phyloP scores from a whole-genome alignment of 2,329 filamentous ascomycete genomes.

The Myotisia sp. region DNA sequence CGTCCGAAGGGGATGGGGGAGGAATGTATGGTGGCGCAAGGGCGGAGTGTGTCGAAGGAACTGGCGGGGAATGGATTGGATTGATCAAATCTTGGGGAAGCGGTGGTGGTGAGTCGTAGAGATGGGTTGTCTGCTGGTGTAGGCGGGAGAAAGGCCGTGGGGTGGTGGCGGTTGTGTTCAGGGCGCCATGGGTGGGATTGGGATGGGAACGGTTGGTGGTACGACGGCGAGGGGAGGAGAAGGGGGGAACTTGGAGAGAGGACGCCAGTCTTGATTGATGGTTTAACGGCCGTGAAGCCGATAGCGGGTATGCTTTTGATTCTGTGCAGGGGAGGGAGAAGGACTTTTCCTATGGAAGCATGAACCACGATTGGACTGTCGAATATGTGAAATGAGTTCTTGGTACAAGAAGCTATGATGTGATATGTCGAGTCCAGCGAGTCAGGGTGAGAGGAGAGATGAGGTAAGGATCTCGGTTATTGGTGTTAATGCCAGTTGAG shows the following conservation, averaged over 20 bases:
- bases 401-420: too few species aligned
- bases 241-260: conserved; percentile 6
- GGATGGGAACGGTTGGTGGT: conserved; percentile 3
- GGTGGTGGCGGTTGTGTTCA: conserved; percentile 2
- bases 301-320: too few species aligned
- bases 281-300: conserved; percentile 1
- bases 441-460: too few species aligned
- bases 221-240: conserved; percentile 5
- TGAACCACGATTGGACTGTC: too few species aligned
- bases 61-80: conserved; percentile 3
- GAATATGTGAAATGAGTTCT: too few species aligned
- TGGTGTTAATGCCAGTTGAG: too few species aligned
- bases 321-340: too few species aligned
- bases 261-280: conserved; percentile 13
- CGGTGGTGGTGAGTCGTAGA: conserved; percentile 6
- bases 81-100: conserved; percentile 6
- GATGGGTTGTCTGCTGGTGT: background rate
- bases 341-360: too few species aligned
- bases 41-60: conserved; percentile 1
- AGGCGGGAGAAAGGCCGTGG: conserved; percentile 1
- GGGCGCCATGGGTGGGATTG: conserved; percentile 3
- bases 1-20: conserved; percentile 15
- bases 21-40: background rate
- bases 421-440: too few species aligned
- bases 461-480: too few species aligned